Evolutionary conservation across 495 filamentous ascomycete species (phyloP).

Genomic region (Lepraria neglecta): DNA sequence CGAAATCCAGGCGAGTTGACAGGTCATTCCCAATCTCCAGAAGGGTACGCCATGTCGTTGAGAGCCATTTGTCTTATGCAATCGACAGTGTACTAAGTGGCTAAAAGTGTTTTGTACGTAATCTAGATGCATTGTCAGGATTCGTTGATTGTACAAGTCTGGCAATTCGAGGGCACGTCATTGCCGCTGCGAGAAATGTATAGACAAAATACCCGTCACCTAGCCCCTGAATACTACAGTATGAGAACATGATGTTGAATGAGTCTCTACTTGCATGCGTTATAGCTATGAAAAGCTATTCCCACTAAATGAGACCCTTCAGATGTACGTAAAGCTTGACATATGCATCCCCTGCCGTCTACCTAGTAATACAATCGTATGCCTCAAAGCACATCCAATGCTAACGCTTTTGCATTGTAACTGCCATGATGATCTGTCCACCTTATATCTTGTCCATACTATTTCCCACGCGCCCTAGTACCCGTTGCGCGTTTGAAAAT

Average conservation of each 20-base stretch:
- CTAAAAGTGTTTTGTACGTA: background rate
- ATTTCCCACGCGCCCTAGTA: background rate
- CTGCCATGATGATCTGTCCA: background rate
- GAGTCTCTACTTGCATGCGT: background rate
- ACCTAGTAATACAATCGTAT: conserved; percentile 6
- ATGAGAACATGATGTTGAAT: background rate
- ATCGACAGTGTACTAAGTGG: no score
- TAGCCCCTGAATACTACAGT: no score
- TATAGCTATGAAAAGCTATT: background rate
- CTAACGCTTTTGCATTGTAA: background rate
- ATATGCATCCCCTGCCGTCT: background rate
- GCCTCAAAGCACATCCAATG: conserved; percentile 2
- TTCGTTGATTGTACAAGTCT: background rate
- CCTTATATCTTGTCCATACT: background rate
- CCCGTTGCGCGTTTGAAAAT: background rate
- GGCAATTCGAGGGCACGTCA: conserved; percentile 4
- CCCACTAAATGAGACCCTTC: background rate
- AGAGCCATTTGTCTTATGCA: background rate
- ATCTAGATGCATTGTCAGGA: background rate
- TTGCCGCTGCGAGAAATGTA: background rate
- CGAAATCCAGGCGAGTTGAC: background rate
- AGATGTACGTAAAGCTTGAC: background rate
- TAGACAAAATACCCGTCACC: background rate
- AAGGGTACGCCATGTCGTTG: background rate
- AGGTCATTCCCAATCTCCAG: background rate